Evolutionary conservation across 371 early-diverging fungal genomes (phyloP).

Genomic region (Actinomortierella wolfii): DNA sequence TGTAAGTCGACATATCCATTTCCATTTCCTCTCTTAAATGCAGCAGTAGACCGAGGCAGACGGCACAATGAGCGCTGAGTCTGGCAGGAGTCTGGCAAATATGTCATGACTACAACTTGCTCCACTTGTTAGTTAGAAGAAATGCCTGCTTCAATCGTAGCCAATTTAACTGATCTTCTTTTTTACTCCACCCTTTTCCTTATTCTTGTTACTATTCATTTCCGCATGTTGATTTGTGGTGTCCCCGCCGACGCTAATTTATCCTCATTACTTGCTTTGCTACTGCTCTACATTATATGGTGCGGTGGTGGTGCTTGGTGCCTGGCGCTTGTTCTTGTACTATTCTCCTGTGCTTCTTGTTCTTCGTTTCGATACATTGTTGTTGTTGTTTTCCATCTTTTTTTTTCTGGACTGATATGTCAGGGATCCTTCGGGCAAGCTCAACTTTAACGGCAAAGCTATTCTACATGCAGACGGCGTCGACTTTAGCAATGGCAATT

Average conservation of each 20-base stretch:
- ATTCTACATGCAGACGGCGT: constrained; percentile 90
- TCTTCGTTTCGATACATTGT: not conserved
- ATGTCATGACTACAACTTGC: too few relatives aligned
- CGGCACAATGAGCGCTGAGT: too few relatives aligned
- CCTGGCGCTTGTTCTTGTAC: not conserved
- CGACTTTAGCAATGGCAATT: constrained; percentile 86
- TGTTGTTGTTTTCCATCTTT: not conserved
- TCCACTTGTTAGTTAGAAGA: too few relatives aligned
- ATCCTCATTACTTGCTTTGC: too few relatives aligned
- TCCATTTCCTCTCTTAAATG: not conserved
- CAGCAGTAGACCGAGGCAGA: too few relatives aligned
- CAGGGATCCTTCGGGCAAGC: constrained; percentile 87
- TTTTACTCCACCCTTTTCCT: constrained; percentile 2
- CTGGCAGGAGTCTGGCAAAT: too few relatives aligned
- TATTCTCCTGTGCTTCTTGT: constrained; percentile 1
- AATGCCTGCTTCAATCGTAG: too few relatives aligned
- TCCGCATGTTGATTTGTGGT: too few relatives aligned
- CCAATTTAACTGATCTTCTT: not conserved
- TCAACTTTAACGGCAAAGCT: constrained; percentile 92
- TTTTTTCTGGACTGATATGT: not conserved
- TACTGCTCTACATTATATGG: too few relatives aligned
- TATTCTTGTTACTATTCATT: not conserved
- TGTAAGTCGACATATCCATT: constrained; percentile 51
- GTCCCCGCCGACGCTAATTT: too few relatives aligned
- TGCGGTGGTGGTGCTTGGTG: too few relatives aligned